Conservation (phyloP, 1,284 basidiomycete species). For the Ustilago cynodontis region DNA sequence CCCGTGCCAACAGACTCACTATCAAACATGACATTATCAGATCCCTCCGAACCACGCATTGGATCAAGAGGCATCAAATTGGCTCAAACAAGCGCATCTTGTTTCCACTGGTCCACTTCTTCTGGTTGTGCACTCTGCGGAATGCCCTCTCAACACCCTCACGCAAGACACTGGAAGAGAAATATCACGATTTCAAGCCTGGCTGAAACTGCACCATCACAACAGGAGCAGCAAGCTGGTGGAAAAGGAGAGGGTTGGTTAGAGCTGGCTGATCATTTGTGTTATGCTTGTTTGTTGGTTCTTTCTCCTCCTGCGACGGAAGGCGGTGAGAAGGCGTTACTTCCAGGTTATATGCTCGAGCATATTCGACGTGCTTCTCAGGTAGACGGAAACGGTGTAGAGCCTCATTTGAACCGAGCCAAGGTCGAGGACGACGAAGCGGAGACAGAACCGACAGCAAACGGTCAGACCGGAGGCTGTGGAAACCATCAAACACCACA, state of each 20-base stretch:
- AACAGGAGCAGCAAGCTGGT: not conserved
- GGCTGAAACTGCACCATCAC: constrained; percentile 18
- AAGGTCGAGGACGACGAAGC: constrained; percentile 5
- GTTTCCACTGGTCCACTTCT: constrained; percentile 19
- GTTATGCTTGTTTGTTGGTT: constrained; percentile 38
- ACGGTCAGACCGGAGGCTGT: constrained; percentile 2
- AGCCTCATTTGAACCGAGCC: not conserved
- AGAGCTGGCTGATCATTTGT: constrained; percentile 31
- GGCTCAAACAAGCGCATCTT: constrained; percentile 47
- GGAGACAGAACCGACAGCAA: not conserved
- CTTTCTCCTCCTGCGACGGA: constrained; percentile 10
- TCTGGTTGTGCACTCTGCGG: constrained; percentile 60
- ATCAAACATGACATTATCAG: constrained; percentile 1
- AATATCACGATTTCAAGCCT: constrained; percentile 54
- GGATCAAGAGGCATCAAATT: constrained; percentile 52
- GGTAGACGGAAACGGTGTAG: not conserved
- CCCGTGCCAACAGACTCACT: constrained; percentile 10
- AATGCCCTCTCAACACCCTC: constrained; percentile 48
- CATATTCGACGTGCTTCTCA: constrained; percentile 1
- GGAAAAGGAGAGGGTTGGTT: constrained; percentile 9
- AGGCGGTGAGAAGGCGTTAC: constrained; percentile 2
- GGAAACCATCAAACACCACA: constrained; percentile 17
- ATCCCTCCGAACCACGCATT: constrained; percentile 34
- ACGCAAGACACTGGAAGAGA: constrained; percentile 60
- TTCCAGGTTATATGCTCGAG: constrained; percentile 24